Evolutionary conservation across 495 filamentous ascomycete species (phyloP).

Genomic region (Daldinia concentrica): DNA sequence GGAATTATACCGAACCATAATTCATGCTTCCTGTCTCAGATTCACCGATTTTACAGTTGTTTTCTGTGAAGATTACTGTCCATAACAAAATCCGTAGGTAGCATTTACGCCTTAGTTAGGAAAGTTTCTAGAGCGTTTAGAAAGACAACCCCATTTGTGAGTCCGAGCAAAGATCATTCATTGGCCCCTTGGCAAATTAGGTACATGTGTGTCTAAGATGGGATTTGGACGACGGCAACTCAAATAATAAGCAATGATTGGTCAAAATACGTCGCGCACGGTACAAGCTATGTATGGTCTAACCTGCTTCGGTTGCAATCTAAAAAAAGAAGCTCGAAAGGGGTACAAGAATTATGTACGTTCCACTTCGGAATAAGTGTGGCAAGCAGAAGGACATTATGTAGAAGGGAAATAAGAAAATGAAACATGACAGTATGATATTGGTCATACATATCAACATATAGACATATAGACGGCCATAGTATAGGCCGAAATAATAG

Average conservation of each 20-base stretch:
- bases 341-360: background rate
- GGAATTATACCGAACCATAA: slow-evolving; percentile 28
- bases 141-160: background rate
- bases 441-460: background rate
- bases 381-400: background rate
- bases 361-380: background rate
- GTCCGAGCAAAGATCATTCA: background rate
- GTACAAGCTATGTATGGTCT: background rate
- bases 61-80: background rate
- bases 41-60: background rate
- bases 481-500: background rate
- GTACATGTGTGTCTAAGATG: slow-evolving; percentile 1
- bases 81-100: background rate
- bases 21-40: background rate
- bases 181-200: slow-evolving; percentile 24
- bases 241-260: slow-evolving; percentile 8
- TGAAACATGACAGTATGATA: background rate
- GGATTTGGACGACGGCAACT: slow-evolving; percentile 3
- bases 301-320: slow-evolving; percentile 9
- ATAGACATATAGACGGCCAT: background rate
- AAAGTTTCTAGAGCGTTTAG: slow-evolving; percentile 26
- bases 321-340: slow-evolving; percentile 33
- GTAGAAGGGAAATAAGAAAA: background rate
- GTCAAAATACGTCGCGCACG: slow-evolving; percentile 6
- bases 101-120: slow-evolving; percentile 11